Evolutionary conservation across 1,284 basidiomycete genomes (phyloP).

Genomic region (Ceratobasidium sp.): DNA sequence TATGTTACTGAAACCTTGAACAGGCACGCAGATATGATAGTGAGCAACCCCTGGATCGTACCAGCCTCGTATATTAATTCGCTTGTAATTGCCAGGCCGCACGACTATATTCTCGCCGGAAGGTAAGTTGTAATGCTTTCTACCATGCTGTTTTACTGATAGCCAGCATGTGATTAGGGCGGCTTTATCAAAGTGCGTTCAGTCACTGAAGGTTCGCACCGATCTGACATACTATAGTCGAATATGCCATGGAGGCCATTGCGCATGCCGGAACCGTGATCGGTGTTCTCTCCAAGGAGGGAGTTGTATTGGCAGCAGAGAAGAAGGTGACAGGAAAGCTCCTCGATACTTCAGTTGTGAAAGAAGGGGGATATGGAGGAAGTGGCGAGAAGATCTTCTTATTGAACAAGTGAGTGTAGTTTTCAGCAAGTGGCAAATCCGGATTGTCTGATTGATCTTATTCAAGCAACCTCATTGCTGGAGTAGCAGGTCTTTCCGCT

Average conservation of each 20-base stretch:
- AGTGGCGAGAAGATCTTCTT: slow-evolving; percentile 98
- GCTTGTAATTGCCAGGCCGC: slow-evolving; percentile 67
- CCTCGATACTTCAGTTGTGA: slow-evolving; percentile 86
- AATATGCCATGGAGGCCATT: slow-evolving; percentile 99
- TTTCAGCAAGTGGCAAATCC: slow-evolving; percentile 33
- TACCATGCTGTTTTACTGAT: slow-evolving; percentile 28
- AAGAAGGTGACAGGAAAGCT: slow-evolving; percentile 99
- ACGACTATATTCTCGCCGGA: slow-evolving; percentile 98
- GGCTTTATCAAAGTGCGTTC: slow-evolving; percentile 87
- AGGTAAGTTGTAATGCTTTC: slow-evolving; percentile 67
- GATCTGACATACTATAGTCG: slow-evolving; percentile 69
- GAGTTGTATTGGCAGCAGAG: slow-evolving; percentile 97
- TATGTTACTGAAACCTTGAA: not conserved
- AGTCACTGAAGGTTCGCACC: not conserved
- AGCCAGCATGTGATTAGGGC: slow-evolving; percentile 65
- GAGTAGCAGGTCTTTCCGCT: slow-evolving; percentile 95
- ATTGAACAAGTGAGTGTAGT: slow-evolving; percentile 74
- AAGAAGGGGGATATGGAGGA: slow-evolving; percentile 91
- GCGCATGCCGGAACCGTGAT: slow-evolving; percentile 96
- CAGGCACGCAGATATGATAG: slow-evolving; percentile 51
- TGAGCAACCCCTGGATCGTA: slow-evolving; percentile 22
- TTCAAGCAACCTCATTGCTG: slow-evolving; percentile 91
- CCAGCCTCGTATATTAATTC: slow-evolving; percentile 43
- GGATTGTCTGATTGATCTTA: slow-evolving; percentile 31
- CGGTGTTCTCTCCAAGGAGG: slow-evolving; percentile 94